Percentiles rank a stretch among this genome's conserved stretches.
phyloP scores from a whole-genome alignment of 768 basidiomycete species.

The Auricularia cornea region DNA sequence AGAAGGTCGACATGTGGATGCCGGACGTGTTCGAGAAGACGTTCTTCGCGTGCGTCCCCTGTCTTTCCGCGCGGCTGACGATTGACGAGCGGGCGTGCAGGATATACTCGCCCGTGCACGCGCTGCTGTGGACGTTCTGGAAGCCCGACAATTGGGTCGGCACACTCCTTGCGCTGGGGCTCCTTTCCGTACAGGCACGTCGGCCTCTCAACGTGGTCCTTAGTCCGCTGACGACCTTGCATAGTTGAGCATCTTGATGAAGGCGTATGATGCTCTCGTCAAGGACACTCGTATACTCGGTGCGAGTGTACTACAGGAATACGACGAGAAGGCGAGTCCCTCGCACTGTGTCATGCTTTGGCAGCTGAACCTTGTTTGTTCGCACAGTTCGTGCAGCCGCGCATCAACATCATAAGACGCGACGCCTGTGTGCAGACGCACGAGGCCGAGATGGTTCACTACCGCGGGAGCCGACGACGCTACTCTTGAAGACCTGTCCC shows the following conservation, averaged over 20 bases:
- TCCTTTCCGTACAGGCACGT: conserved; percentile 56
- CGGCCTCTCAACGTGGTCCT: background rate
- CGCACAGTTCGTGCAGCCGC: conserved; percentile 73
- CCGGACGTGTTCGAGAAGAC: conserved; percentile 64
- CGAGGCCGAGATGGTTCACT: conserved; percentile 63
- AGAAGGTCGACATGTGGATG: conserved; percentile 71
- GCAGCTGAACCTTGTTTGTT: background rate
- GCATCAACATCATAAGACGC: conserved; percentile 61
- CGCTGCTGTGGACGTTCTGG: conserved; percentile 64
- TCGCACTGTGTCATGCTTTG: background rate
- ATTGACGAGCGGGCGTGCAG: conserved; percentile 15
- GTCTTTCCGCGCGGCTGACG: background rate
- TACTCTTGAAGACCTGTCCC: too few relatives aligned
- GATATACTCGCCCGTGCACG: conserved; percentile 73
- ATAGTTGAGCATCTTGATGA: conserved; percentile 43
- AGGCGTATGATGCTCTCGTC: conserved; percentile 52
- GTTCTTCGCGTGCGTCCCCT: conserved; percentile 37
- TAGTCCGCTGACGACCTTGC: background rate
- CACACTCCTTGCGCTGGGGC: conserved; percentile 58
- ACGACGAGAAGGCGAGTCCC: conserved; percentile 60
- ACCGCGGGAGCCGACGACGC: too few relatives aligned
- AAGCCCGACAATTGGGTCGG: conserved; percentile 68
- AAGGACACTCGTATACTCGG: conserved; percentile 71
- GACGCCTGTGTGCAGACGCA: conserved; percentile 84
- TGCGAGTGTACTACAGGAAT: conserved; percentile 77